A percentile compares a stretch with the other conserved stretches of the same genome.
Evolutionary conservation across 208 protist species (phyloP).

Genomic region (Novymonas esmeraldas): DNA sequence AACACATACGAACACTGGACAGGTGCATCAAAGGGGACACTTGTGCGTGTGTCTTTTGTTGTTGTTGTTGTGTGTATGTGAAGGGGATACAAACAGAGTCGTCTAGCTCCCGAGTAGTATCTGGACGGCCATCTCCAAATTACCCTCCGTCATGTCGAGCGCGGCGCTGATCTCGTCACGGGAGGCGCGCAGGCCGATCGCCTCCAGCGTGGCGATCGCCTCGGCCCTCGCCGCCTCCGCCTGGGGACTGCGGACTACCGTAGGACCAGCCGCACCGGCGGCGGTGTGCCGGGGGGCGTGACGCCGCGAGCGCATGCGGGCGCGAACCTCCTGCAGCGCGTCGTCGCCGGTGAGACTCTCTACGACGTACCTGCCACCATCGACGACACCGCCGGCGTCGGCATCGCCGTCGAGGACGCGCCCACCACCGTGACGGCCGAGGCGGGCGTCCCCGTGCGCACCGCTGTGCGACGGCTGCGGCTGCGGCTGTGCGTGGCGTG

Average conservation of each 20-base stretch:
- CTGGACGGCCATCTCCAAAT: slow-evolving; percentile 61
- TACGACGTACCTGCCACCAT: slow-evolving; percentile 51
- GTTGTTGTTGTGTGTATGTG: no score
- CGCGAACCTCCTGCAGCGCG: slow-evolving; percentile 19
- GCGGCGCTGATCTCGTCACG: slow-evolving; percentile 44
- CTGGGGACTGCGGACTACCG: slow-evolving; percentile 3
- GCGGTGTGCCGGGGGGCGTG: not conserved
- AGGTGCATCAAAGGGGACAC: no score
- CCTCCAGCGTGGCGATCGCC: slow-evolving; percentile 47
- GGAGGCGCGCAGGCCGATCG: slow-evolving; percentile 52
- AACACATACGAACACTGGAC: no score
- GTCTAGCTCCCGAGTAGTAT: slow-evolving; percentile 39
- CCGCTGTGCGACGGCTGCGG: not conserved
- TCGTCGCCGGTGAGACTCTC: slow-evolving; percentile 38
- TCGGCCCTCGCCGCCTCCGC: slow-evolving; percentile 14
- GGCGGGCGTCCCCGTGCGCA: not conserved
- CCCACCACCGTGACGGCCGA: slow-evolving; percentile 2
- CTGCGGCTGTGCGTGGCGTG: slow-evolving; percentile 22
- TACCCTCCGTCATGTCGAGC: slow-evolving; percentile 46
- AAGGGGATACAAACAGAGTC: not conserved
- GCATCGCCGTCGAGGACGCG: not conserved
- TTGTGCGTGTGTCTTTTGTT: no score
- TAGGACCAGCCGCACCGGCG: not conserved
- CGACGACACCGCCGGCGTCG: slow-evolving; percentile 8
- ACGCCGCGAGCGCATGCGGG: slow-evolving; percentile 26